Conservation (phyloP, 345 rosid genomes). For the Eucalyptus marginata region DNA sequence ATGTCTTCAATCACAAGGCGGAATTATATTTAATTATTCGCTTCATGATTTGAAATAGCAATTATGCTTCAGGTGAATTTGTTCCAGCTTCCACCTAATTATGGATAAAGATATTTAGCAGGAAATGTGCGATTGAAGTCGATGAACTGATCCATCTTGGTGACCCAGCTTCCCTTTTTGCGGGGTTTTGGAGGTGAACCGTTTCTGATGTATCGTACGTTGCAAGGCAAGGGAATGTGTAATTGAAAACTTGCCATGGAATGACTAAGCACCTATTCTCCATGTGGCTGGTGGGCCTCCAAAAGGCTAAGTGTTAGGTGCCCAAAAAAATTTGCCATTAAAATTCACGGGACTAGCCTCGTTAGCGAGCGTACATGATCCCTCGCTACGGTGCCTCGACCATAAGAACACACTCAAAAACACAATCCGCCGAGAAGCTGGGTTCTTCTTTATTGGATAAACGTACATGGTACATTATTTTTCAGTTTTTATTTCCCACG, state of each 20-base stretch:
- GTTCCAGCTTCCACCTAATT: neutral
- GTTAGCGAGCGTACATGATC: neutral
- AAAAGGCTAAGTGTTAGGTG: neutral
- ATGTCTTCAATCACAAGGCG: neutral
- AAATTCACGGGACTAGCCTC: neutral
- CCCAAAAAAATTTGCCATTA: neutral
- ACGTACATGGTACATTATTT: neutral
- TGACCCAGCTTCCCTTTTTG: neutral
- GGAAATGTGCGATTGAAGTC: neutral
- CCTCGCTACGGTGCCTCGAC: neutral
- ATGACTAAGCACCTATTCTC: neutral
- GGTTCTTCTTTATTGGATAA: neutral
- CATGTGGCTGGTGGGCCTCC: neutral
- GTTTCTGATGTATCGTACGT: neutral
- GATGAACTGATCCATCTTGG: neutral
- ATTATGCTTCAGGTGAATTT: neutral
- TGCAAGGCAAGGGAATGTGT: neutral
- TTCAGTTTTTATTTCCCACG: neutral
- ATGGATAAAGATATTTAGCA: neutral
- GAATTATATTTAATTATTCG: neutral
- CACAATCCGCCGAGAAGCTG: neutral
- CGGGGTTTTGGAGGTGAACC: neutral
- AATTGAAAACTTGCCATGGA: neutral
- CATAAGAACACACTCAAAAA: neutral
- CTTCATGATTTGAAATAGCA: neutral